Base-by-base conservation (phyloP, 495 filamentous ascomycete species). In the Stereocaulon alpinum region DNA sequence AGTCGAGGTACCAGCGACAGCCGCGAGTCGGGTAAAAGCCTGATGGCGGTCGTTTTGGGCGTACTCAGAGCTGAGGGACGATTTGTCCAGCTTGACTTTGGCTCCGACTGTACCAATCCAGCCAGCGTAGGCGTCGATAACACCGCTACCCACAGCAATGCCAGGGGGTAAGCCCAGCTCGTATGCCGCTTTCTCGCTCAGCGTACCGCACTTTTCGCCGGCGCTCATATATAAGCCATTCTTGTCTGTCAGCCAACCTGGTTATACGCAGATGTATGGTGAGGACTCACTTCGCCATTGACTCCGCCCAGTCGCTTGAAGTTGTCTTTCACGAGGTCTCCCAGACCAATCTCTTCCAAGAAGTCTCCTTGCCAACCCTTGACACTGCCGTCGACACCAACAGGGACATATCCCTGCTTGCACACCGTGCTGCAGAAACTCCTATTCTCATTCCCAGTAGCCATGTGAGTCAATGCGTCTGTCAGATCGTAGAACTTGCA, bases 281-380 rank as follows among this genome's bases (percentile, higher is more conserved):
- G 74, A 72, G 74, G 73, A 79, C 82, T 86, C 80, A 96, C 92
- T 82, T 91, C 86, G 77, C 86, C 86, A 69, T 96, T 78, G 58
- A 98, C 90, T 50, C 93, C 93, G 30, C 93, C 93, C 79, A 97
- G 85, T 58, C 90, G 82, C 77, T 83, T 86, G 70, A 92, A 96
- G 63, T 93, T 82, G 66, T 96, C 87, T 64, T 92, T 78, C 4
- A 79, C 80, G 60, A 98, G 72, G 61, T 96, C 93, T 22, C 75
- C 76, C 34, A 98, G 77, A 9, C 93, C 92, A 66, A 98, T 95
- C 9, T 80, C 77, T 7, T 79, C 76, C 60, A 94, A 78, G 66
- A 98, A 98, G 64, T 96, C 92, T 62, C 89, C 89, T 69, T 97
- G 90, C 93, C 93, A 98, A 5, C 93, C 93, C 73, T 96, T 98